A percentile compares a stretch with the other conserved stretches of the same genome.
Conservation (phyloP, 176 grass and related monocot species). For the Pharus latifolius region DNA sequence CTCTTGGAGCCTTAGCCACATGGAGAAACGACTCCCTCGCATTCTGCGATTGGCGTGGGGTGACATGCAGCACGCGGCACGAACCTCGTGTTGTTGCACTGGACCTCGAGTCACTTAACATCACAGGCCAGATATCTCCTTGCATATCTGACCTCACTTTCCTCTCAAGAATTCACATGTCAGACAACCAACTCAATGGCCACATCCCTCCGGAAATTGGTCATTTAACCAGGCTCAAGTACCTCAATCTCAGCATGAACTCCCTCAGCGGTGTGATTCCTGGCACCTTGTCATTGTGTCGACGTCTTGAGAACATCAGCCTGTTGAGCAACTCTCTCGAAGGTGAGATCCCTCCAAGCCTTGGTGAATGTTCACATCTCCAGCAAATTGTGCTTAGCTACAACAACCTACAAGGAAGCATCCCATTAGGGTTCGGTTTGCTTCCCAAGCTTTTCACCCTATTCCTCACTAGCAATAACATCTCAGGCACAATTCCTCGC, state of each 20-base stretch:
- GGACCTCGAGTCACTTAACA: neutral
- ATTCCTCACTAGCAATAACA: neutral
- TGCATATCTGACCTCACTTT: neutral
- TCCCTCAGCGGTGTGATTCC: constrained; percentile 27
- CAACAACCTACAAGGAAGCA: constrained; percentile 30
- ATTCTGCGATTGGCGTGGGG: constrained; percentile 9
- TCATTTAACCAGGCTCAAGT: neutral
- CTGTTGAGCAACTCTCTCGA: constrained; percentile 7
- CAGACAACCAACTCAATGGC: constrained; percentile 3
- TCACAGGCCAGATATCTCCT: constrained; percentile 1
- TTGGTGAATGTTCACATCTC: constrained; percentile 25
- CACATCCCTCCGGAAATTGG: constrained; percentile 14
- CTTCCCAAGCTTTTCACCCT: neutral
- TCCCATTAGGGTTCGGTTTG: constrained; percentile 2
- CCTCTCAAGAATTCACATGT: neutral
- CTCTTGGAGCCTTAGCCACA: neutral
- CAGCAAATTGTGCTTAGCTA: neutral
- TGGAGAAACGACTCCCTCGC: neutral
- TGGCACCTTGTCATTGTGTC: constrained; percentile 6
- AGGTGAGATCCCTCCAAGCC: constrained; percentile 23
- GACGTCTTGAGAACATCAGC: constrained; percentile 8
- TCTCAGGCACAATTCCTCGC: constrained; percentile 12
- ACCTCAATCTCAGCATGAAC: constrained; percentile 35
- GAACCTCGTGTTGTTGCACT: neutral
- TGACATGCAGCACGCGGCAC: neutral